Evolutionary conservation across 108 stramenopile species (phyloP).

Genomic region (Cyclostephanos invisitatus): DNA sequence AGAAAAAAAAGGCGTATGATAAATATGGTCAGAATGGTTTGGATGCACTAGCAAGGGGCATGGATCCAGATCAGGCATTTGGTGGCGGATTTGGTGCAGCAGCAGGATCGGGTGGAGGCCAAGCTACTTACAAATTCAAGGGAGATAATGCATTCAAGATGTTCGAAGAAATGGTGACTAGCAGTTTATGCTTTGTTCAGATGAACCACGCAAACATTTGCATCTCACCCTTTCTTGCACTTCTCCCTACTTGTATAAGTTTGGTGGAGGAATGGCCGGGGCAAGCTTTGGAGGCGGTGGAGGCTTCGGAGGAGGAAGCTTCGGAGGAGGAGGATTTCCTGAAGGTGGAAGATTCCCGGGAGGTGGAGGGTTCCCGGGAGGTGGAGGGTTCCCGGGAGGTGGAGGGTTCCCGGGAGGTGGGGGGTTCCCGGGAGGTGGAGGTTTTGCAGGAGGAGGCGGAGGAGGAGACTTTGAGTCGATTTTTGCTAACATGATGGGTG

Average conservation of each 20-base stretch:
- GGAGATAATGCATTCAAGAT: slow-evolving; percentile 56
- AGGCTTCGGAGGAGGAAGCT: slow-evolving; percentile 6
- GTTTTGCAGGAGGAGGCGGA: slow-evolving; percentile 16
- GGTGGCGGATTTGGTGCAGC: slow-evolving; percentile 8
- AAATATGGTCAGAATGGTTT: slow-evolving; percentile 81
- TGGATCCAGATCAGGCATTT: slow-evolving; percentile 61
- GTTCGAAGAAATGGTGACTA: slow-evolving; percentile 60
- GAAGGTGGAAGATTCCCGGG: slow-evolving; percentile 8
- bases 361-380: slow-evolving; percentile 19
- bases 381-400: slow-evolving; percentile 13
- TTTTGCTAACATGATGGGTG: slow-evolving; percentile 2
- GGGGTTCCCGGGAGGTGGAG: slow-evolving; percentile 20
- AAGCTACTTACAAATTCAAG: slow-evolving; percentile 9
- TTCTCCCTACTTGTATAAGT: slow-evolving; percentile 44
- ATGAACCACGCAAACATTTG: not conserved
- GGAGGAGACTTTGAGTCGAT: slow-evolving; percentile 14
- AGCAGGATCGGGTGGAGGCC: slow-evolving; percentile 5
- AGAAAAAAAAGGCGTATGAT: slow-evolving; percentile 85
- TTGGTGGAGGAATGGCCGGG: slow-evolving; percentile 17
- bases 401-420: slow-evolving; percentile 18
- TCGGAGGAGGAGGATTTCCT: slow-evolving; percentile 25
- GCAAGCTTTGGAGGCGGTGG: slow-evolving; percentile 14
- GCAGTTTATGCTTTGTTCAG: not conserved
- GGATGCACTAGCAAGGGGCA: slow-evolving; percentile 65
- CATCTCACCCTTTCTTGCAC: not conserved